Evolutionary conservation across 192 early-diverging fungal genomes (phyloP).

Genomic region (Coemansia sp.): DNA sequence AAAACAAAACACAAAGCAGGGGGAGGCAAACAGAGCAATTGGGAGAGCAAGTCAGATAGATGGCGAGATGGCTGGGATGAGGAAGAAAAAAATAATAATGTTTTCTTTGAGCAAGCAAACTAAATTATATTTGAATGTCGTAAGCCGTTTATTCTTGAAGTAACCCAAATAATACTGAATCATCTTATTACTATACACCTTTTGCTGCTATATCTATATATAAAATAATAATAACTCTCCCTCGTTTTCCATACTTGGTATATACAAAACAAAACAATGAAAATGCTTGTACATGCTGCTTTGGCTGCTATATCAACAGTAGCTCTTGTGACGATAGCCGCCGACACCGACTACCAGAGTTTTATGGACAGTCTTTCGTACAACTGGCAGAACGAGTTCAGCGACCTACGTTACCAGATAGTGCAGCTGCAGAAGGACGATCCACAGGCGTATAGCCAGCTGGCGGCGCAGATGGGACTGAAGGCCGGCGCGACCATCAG

Average conservation of each 20-base stretch:
- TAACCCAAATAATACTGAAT: too few species aligned
- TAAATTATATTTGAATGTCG: too few species aligned
- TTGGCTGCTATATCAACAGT: neutral
- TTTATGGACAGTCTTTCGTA: constrained; percentile 52
- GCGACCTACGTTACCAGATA: constrained; percentile 47
- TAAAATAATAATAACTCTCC: neutral
- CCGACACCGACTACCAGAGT: constrained; percentile 19
- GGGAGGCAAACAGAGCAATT: neutral
- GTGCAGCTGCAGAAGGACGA: constrained; percentile 41
- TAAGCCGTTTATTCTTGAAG: too few species aligned
- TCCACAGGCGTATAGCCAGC: constrained; percentile 32
- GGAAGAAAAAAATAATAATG: neutral
- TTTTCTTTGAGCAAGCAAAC: too few species aligned
- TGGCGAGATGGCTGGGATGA: neutral
- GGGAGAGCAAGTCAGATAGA: neutral
- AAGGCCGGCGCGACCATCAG: constrained; percentile 30
- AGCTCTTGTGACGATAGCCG: neutral
- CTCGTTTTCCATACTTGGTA: neutral
- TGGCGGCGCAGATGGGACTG: constrained; percentile 33
- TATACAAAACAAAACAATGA: constrained; percentile 7
- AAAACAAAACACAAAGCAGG: neutral
- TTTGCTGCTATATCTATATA: too few species aligned
- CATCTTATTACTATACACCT: too few species aligned
- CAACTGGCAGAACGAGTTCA: constrained; percentile 56
- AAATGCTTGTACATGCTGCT: constrained; percentile 12